A percentile compares a stretch with the other conserved stretches of the same genome.
These are phyloP conservation scores for Fusarium irregulare DNA, from an alignment of 2,329 filamentous ascomycete genomes.

Conservation along the genomic window DNA sequence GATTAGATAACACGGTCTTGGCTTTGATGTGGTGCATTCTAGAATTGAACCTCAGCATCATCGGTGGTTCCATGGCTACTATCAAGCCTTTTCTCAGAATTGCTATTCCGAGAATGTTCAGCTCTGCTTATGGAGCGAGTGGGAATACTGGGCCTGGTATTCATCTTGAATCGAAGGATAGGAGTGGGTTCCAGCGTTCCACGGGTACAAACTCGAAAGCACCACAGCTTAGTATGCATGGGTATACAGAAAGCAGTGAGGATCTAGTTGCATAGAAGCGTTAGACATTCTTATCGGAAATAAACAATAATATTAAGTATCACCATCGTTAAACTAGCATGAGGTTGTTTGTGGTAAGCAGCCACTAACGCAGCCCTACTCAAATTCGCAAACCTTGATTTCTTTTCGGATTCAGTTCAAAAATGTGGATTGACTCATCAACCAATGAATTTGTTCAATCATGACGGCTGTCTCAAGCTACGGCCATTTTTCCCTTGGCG, in stretches of 20 bases:
- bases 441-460: not conserved
- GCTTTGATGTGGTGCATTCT: slow-evolving; percentile 28
- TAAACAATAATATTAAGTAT: not conserved
- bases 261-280: not conserved
- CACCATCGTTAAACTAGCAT: not conserved
- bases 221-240: not conserved
- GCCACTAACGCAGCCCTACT: not conserved
- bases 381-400: not conserved
- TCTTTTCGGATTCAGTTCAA: not conserved
- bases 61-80: slow-evolving; percentile 22
- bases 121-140: not conserved
- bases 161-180: not conserved
- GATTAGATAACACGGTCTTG: slow-evolving; percentile 20
- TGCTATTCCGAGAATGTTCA: slow-evolving; percentile 12
- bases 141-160: not conserved
- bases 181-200: not conserved
- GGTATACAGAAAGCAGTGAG: not conserved
- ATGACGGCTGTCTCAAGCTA: too few relatives aligned
- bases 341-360: not conserved
- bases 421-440: not conserved
- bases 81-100: slow-evolving; percentile 23
- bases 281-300: not conserved
- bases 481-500: not conserved
- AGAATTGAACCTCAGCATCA: slow-evolving; percentile 28
- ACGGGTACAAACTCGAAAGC: not conserved